These are phyloP conservation scores for Aspergillus coremiiformis DNA, from an alignment of 495 filamentous ascomycete species.

Conservation along the genomic window DNA sequence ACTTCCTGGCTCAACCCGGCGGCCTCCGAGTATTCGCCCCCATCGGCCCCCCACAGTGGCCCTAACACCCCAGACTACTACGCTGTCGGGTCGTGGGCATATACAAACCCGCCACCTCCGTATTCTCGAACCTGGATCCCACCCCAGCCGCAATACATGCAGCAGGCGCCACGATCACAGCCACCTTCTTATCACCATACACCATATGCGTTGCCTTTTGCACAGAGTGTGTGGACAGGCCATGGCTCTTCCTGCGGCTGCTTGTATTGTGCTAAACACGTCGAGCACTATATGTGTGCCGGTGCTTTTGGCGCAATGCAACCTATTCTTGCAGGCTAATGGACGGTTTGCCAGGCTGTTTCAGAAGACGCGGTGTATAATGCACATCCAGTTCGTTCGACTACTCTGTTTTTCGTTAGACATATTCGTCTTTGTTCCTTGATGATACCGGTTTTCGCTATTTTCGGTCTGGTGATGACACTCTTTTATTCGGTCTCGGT, in stretches of 20 bases:
- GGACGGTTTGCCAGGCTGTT: not conserved
- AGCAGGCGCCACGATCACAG: slow-evolving; percentile 35
- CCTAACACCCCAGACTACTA: slow-evolving; percentile 55
- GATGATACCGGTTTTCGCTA: slow-evolving; percentile 34
- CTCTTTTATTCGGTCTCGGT: slow-evolving; percentile 22
- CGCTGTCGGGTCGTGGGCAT: slow-evolving; percentile 48
- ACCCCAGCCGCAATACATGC: slow-evolving; percentile 43
- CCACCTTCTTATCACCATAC: slow-evolving; percentile 47
- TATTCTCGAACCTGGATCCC: slow-evolving; percentile 38
- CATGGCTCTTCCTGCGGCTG: slow-evolving; percentile 63
- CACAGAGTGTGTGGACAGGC: slow-evolving; percentile 52
- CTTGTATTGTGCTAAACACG: slow-evolving; percentile 54
- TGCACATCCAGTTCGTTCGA: slow-evolving; percentile 17
- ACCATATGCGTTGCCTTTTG: slow-evolving; percentile 47
- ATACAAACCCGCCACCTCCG: slow-evolving; percentile 45
- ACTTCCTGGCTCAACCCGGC: slow-evolving; percentile 47
- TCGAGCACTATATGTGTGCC: slow-evolving; percentile 57
- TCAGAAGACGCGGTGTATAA: slow-evolving; percentile 4
- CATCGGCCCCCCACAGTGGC: slow-evolving; percentile 61
- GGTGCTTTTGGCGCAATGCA: slow-evolving; percentile 53
- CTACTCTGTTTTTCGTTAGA: slow-evolving; percentile 19
- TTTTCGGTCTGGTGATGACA: slow-evolving; percentile 24
- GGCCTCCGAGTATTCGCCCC: slow-evolving; percentile 57
- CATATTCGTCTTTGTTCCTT: slow-evolving; percentile 10
- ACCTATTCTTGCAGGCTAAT: slow-evolving; percentile 41